Evolutionary conservation across 495 filamentous ascomycete genomes (phyloP).

Genomic region (Rostrohypoxylon terebratum): DNA sequence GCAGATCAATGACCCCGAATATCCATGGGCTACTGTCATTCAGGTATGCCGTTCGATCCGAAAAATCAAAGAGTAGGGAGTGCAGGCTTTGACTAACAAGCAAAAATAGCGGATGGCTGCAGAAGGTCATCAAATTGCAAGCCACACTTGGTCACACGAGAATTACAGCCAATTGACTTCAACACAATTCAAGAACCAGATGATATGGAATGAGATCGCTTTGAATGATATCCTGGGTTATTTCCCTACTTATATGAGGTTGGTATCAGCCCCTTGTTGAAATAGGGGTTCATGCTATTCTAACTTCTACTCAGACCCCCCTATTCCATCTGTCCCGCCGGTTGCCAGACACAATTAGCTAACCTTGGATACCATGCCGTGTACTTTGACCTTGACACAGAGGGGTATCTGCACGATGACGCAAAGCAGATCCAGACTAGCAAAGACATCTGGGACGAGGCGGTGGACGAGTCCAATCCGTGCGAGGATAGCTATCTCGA

Average conservation of each 20-base stretch:
- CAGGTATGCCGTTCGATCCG: conserved; percentile 49
- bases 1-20: conserved; percentile 69
- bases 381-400: conserved; percentile 83
- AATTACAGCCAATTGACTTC: conserved; percentile 70
- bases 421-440: conserved; percentile 72
- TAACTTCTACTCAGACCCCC: conserved; percentile 65
- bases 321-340: conserved; percentile 75
- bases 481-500: conserved; percentile 66
- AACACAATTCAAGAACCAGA: conserved; percentile 71
- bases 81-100: conserved; percentile 49
- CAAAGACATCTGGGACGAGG: conserved; percentile 76
- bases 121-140: conserved; percentile 83
- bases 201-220: conserved; percentile 83
- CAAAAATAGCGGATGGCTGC: conserved; percentile 67
- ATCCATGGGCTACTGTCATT: conserved; percentile 71
- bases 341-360: conserved; percentile 70
- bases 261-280: not conserved
- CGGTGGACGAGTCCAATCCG: conserved; percentile 62
- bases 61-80: conserved; percentile 8
- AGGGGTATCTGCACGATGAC: conserved; percentile 76
- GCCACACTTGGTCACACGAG: conserved; percentile 88
- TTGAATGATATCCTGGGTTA: conserved; percentile 81
- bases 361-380: conserved; percentile 79
- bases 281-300: conserved; percentile 16
- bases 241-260: conserved; percentile 86